Conservation (phyloP, 495 filamentous ascomycete species). For the Darksidea phi region DNA sequence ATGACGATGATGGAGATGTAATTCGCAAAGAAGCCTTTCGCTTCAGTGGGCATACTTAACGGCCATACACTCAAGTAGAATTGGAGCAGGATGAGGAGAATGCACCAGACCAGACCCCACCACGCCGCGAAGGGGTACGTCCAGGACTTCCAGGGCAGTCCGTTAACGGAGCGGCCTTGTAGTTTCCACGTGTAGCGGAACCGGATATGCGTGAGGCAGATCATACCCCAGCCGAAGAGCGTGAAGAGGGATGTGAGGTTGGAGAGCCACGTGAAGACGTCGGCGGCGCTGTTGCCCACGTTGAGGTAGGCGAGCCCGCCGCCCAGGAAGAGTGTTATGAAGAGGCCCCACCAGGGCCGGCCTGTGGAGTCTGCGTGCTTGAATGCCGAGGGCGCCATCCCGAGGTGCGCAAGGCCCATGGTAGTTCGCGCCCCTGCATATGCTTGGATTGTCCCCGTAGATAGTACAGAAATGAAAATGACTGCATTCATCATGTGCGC, state of each 20-base stretch:
- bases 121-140: conserved; percentile 36
- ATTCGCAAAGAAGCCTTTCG: conserved; percentile 35
- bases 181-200: conserved; percentile 36
- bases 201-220: conserved; percentile 39
- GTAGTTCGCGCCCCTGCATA: conserved; percentile 30
- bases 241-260: conserved; percentile 38
- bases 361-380: conserved; percentile 29
- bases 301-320: conserved; percentile 39
- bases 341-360: conserved; percentile 34
- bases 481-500: conserved; percentile 39
- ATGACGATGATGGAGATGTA: conserved; percentile 33
- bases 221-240: conserved; percentile 40
- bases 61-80: conserved; percentile 39
- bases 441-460: conserved; percentile 29
- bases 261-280: conserved; percentile 36
- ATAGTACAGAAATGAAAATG: conserved; percentile 37
- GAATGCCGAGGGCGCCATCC: conserved; percentile 32
- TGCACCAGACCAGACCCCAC: conserved; percentile 38
- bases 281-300: conserved; percentile 25
- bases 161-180: conserved; percentile 24
- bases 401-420: conserved; percentile 35
- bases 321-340: conserved; percentile 28
- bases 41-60: conserved; percentile 11
- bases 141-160: conserved; percentile 39
- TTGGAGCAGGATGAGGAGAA: conserved; percentile 33